Evolutionary conservation across 352 stramenopile species (phyloP), one percentile per base, ranked within the genome.

Genomic region (Phytophthora cactorum): DNA sequence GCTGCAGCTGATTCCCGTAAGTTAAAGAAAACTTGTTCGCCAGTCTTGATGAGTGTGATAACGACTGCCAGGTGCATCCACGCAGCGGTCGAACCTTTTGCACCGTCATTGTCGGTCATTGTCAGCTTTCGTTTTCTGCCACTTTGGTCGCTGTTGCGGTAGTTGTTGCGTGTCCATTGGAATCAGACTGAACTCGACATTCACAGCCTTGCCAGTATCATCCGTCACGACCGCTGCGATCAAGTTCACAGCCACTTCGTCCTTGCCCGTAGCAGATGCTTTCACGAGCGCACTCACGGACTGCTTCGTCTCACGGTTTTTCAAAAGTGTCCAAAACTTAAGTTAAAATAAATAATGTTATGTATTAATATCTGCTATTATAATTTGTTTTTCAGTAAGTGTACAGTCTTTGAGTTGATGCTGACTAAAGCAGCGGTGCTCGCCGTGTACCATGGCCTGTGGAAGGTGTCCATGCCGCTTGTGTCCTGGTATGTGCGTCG

Each of bases 131-230:
- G 34, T 27, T 51, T 47, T 67, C 28, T 53, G 39, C 9, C 39
- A 45, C 52, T 59, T 65, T 43, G 28, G 7, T 25, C 29, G 52
- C 15, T 32, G 36, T 14, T 34, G 46, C 55, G 74, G 28, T 50
- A 39, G 15, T 15, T 61, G 44, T n/a, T 14, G 39, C 36, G 58
- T 11, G n/a, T 74, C 70, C 31, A 77, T 34, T 0, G 80, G 75
- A 36, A 89, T 77, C 17, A 89, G n/a, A 43, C 75, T 84, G 51
- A 86, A 83, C 76, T 89, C 81, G 41, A 89, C 64, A 59, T 81
- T 75, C 32, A 34, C 67, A 7, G 70, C 55, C 60, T 89, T 77
- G 55, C 75, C 68, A 28, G 63, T 68, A 25, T 86, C 77, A 52
- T 86, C 77, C 43, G 69, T 73, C 46, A 86, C 56, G 5, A 69